Evolutionary conservation across 108 stramenopile species (phyloP).

Genomic region (Fragilariopsis cylindrus): DNA sequence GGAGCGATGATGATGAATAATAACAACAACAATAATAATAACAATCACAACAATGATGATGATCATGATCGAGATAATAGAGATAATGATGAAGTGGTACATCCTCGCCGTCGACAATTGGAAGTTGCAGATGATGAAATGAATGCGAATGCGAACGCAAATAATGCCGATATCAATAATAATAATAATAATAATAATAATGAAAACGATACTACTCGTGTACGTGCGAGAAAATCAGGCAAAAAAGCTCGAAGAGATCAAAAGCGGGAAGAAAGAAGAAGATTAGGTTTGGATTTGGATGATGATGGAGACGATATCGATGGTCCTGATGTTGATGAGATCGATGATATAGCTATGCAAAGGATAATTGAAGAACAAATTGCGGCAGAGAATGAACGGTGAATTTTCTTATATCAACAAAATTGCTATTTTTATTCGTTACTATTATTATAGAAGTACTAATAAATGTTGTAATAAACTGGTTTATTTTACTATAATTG

Average conservation of each 20-base stretch:
- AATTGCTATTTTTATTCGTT: no score
- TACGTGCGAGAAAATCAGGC: constrained; percentile 52
- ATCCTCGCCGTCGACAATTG: background rate
- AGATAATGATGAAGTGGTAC: background rate
- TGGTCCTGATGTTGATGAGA: constrained; percentile 1
- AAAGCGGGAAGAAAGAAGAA: constrained; percentile 65
- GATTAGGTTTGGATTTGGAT: constrained; percentile 69
- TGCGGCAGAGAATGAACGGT: constrained; percentile 21
- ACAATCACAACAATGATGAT: constrained; percentile 2
- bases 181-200: constrained; percentile 34
- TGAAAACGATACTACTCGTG: background rate
- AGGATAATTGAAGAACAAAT: constrained; percentile 52
- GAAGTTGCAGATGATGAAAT: constrained; percentile 22
- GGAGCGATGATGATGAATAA: constrained; percentile 12
- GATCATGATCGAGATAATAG: constrained; percentile 15
- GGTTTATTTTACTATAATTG: no score
- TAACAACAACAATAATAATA: constrained; percentile 16
- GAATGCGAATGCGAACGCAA: constrained; percentile 26
- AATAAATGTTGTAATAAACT: no score
- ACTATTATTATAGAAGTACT: no score
- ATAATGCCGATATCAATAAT: constrained; percentile 18
- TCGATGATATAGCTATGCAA: constrained; percentile 46
- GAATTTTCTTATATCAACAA: background rate
- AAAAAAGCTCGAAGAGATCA: constrained; percentile 71
- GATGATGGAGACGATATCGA: constrained; percentile 27